Evolutionary conservation across 225 moss, liverwort and hornwort genomes (phyloP).

Genomic region (Neckera pumila): DNA sequence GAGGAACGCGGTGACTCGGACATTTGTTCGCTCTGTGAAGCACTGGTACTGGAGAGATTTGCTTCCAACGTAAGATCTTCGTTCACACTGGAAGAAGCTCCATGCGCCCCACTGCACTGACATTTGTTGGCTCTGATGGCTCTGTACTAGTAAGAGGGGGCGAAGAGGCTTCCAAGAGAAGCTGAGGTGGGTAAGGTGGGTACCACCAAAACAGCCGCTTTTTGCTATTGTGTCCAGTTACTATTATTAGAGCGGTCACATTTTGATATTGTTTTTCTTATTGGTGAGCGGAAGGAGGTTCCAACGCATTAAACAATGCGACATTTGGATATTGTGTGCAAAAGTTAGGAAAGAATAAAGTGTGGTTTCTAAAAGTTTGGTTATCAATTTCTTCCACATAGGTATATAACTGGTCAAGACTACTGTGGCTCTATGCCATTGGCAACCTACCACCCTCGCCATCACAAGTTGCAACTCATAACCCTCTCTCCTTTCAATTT

Average conservation of each 20-base stretch:
- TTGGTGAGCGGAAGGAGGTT: not conserved
- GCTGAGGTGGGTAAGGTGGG: not conserved
- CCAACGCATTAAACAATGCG: rapidly evolving
- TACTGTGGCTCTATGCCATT: no score
- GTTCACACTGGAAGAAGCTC: not conserved
- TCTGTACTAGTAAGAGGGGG: no score
- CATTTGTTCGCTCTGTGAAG: not conserved
- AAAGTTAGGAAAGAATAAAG: no score
- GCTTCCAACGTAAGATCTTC: not conserved
- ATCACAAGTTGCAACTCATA: no score
- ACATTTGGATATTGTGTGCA: not conserved
- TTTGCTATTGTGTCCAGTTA: not conserved
- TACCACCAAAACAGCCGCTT: no score
- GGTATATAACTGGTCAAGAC: no score
- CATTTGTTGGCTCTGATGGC: not conserved
- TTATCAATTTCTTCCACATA: no score
- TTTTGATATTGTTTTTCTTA: not conserved
- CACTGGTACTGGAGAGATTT: not conserved
- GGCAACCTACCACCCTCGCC: no score
- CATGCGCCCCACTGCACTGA: no score
- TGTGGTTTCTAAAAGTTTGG: no score
- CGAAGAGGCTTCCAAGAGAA: no score
- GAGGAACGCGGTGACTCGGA: not conserved
- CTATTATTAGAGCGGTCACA: rapidly evolving
- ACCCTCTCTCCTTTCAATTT: no score